phyloP scores from a whole-genome alignment of 805 yeast genomes.

The Saccharomyces mikatae region DNA sequence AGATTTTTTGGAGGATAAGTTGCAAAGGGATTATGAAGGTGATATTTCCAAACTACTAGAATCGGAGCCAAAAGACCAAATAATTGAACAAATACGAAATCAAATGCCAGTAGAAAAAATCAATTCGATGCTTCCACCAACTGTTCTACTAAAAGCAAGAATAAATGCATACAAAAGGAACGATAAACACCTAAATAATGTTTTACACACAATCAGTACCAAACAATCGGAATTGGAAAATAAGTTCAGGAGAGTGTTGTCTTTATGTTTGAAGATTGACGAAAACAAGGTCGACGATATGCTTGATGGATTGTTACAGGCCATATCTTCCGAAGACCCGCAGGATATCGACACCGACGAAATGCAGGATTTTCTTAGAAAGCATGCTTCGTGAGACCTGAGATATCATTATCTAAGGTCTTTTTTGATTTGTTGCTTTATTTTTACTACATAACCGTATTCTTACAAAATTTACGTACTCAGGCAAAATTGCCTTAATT shows the following conservation, averaged over 20 bases:
- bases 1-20: conserved; percentile 40
- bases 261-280: conserved; percentile 83
- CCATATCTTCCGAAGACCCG: conserved; percentile 77
- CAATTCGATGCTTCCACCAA: conserved; percentile 28
- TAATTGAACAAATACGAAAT: conserved; percentile 17
- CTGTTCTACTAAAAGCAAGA: conserved; percentile 58
- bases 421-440: neutral
- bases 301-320: conserved; percentile 76
- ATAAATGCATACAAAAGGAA: conserved; percentile 72
- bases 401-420: neutral
- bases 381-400: conserved; percentile 30
- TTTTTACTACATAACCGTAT: neutral
- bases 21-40: conserved; percentile 28
- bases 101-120: conserved; percentile 12
- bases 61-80: conserved; percentile 16
- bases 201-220: conserved; percentile 40
- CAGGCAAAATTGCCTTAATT: neutral
- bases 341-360: conserved; percentile 53
- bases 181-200: conserved; percentile 45
- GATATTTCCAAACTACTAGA: conserved; percentile 23
- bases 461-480: neutral
- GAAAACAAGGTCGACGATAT: conserved; percentile 72
- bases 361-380: conserved; percentile 42
- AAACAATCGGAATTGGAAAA: conserved; percentile 52
- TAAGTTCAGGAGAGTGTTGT: conserved; percentile 81